Percentiles rank a stretch among this genome's conserved stretches.
phyloP scores from a whole-genome alignment of 2,329 filamentous ascomycete species.

The Calonectria crousiana region DNA sequence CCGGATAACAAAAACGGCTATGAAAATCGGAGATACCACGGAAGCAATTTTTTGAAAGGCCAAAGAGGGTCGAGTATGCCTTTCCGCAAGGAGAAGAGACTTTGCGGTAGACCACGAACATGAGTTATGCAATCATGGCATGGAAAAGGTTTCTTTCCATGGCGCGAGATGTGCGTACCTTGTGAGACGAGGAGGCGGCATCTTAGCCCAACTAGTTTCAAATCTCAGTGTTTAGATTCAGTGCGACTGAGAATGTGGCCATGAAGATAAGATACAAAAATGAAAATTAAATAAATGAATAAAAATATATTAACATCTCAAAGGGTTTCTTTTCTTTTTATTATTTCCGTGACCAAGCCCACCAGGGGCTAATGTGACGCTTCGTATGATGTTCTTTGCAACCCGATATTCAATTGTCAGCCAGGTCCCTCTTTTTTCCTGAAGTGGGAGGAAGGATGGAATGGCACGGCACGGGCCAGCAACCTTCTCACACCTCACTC shows the following conservation, averaged over 20 bases:
- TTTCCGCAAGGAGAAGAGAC: conserved; percentile 9
- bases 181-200: conserved; percentile 6
- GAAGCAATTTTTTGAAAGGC: conserved; percentile 30
- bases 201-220: not conserved
- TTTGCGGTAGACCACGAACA: not conserved
- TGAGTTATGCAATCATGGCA: conserved; percentile 33
- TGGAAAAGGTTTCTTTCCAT: conserved; percentile 32
- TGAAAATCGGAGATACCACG: conserved; percentile 14
- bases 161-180: conserved; percentile 15
- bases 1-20: conserved; percentile 3
- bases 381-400: no score
- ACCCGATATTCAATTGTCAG: not conserved
- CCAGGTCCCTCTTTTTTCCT: not conserved
- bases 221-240: not conserved
- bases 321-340: not conserved
- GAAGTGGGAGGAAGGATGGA: not conserved
- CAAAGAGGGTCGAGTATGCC: conserved; percentile 24
- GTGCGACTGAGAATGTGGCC: conserved; percentile 8
- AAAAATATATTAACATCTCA: not conserved
- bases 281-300: not conserved
- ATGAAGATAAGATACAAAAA: not conserved
- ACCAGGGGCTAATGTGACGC: no score
- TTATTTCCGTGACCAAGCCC: not conserved
- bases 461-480: not conserved
- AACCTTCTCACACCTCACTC: not conserved